A percentile compares a stretch with the other conserved stretches of the same genome.
phyloP scores from a whole-genome alignment of 257 asterid genomes.

The Solanum gracilifrons region DNA sequence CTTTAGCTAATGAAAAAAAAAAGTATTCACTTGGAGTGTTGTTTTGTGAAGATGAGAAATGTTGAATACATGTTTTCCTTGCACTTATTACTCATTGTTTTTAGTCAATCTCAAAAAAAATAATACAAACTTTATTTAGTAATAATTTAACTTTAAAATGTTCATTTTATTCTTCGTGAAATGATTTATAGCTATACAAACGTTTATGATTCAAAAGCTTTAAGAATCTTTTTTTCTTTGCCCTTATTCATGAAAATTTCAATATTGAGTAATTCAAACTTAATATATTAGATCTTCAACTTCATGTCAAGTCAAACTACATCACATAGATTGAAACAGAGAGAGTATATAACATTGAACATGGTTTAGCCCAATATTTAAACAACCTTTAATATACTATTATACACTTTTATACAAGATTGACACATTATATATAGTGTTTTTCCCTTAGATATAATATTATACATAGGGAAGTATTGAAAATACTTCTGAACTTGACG shows the following conservation, averaged over 20 bases:
- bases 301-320: background rate
- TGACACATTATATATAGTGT: background rate
- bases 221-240: too few relatives aligned
- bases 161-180: fast-evolving
- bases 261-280: background rate
- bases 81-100: too few relatives aligned
- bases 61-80: too few relatives aligned
- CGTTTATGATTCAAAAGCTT: background rate
- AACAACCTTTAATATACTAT: background rate
- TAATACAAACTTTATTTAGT: too few relatives aligned
- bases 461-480: background rate
- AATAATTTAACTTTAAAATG: too few relatives aligned
- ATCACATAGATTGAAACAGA: background rate
- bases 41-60: background rate
- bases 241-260: background rate
- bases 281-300: background rate
- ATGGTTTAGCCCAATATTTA: background rate
- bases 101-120: too few relatives aligned
- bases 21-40: background rate
- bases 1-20: background rate
- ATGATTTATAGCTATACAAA: too few relatives aligned
- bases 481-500: fast-evolving
- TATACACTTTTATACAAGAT: background rate
- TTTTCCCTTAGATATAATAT: background rate
- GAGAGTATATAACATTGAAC: background rate